Conservation (phyloP, 2,329 filamentous ascomycete species). For the Cytospora mali region DNA sequence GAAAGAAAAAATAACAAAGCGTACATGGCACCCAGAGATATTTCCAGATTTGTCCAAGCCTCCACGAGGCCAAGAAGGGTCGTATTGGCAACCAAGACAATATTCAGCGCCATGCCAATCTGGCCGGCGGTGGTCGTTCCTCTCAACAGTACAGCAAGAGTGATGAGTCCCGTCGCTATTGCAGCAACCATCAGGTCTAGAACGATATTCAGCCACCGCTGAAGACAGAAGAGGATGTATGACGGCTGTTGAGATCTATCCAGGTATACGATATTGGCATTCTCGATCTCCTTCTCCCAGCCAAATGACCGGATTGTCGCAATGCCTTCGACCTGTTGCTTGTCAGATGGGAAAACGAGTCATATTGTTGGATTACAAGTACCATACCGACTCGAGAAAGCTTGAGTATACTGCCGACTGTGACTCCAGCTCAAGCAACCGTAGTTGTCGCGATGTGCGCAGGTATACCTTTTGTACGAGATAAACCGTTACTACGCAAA, state of each 20-base stretch:
- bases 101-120: conserved; percentile 40
- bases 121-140: conserved; percentile 33
- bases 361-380: not conserved
- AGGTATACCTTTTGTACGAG: conserved; percentile 54
- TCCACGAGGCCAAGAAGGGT: conserved; percentile 39
- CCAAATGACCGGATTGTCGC: conserved; percentile 52
- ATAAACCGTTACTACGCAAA: conserved; percentile 45
- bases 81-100: conserved; percentile 39
- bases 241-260: conserved; percentile 52
- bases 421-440: conserved; percentile 57
- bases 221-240: conserved; percentile 52
- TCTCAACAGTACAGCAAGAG: conserved; percentile 32
- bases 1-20: not conserved
- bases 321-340: conserved; percentile 40
- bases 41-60: conserved; percentile 39
- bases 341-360: not conserved
- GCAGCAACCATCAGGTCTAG: conserved; percentile 52
- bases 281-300: conserved; percentile 39
- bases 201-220: conserved; percentile 55
- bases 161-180: conserved; percentile 43
- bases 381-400: conserved; percentile 42
- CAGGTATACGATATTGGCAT: conserved; percentile 35
- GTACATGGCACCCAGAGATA: conserved; percentile 38
- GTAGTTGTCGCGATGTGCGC: conserved; percentile 57
- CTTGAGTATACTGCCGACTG: conserved; percentile 48